Percentiles rank a stretch among this genome's conserved stretches.
Evolutionary conservation across 208 protist genomes (phyloP).

Genomic region (Acanthamoeba royreba): DNA sequence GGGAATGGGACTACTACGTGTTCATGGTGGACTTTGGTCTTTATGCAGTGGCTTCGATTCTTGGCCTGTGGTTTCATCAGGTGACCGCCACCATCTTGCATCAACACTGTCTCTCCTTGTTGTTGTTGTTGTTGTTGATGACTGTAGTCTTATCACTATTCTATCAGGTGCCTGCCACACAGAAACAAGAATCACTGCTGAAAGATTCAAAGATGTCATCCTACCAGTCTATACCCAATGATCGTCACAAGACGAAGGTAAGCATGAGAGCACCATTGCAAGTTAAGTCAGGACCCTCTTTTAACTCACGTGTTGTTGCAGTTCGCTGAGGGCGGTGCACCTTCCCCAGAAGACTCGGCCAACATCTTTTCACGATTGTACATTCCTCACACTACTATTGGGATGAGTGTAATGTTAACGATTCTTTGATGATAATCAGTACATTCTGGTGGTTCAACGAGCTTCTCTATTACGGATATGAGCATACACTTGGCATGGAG

Average conservation of each 20-base stretch:
- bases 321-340: not conserved
- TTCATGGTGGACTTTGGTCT: not conserved
- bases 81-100: too few relatives aligned
- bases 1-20: not conserved
- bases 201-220: not conserved
- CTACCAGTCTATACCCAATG: not conserved
- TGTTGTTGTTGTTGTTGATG: too few relatives aligned
- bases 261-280: too few relatives aligned
- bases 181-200: not conserved
- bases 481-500: conserved; percentile 15
- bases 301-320: too few relatives aligned
- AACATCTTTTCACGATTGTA: conserved; percentile 27
- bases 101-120: too few relatives aligned
- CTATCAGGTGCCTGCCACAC: not conserved
- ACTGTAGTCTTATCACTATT: not conserved
- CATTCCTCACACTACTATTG: not conserved
- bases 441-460: conserved; percentile 2
- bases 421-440: not conserved
- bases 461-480: conserved; percentile 2
- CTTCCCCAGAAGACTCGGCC: not conserved
- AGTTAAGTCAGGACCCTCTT: too few relatives aligned
- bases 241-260: too few relatives aligned
- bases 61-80: conserved; percentile 1
- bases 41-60: not conserved
- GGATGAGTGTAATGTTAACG: not conserved